Base-by-base conservation (phyloP, 495 filamentous ascomycete species). In the Darksidea phi region DNA sequence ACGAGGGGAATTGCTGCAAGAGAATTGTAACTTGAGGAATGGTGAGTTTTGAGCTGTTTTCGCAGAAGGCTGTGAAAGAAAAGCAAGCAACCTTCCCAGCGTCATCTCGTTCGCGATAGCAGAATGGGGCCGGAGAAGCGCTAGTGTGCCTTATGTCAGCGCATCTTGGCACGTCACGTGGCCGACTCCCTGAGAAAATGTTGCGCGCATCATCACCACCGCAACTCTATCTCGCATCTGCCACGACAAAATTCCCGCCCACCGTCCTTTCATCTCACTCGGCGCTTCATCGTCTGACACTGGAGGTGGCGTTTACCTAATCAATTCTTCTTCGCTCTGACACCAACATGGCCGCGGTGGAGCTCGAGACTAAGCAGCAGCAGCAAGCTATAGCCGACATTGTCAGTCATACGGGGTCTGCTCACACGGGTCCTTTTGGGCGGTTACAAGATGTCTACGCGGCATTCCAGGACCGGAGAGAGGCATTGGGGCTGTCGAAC, bases 401-500 rank as follows among this genome's bases (percentile, higher is more conserved):
- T 71, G 68, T 95, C 45, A 82, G 79, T 62, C 81, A 86, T 58
- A 96, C 10, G 24, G 50, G 95, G 70, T 80, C 88, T 53, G 75
- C 93, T 45, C 41, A 43, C 13, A 43, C 13, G 13, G 41, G 41
- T 3, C 15, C 41, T 15, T 78, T 82, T 58, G 77, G 81, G 50
- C 78, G 84, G 52, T 70, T 96, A 61, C 80, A 81, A 75, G 88
- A 95, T 79, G 85, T 84, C 74, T 95, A 94, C 77, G 79, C 74
- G 60, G 82, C 85, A 41, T 98, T 98, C 74, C 85, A 86, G 47
- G 88, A 93, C 57, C 84, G 88, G 76, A 86, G 94, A 78, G 88
- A 84, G 64, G 85, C 86, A 73, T 82, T 99, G 63, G 93, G 91
- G 61, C 80, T 99, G 50, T 82, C 87, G 28, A 96, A 97, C 74